Conservation (phyloP, 1,139 yeast genomes). For the Kodamaea alishanica region DNA sequence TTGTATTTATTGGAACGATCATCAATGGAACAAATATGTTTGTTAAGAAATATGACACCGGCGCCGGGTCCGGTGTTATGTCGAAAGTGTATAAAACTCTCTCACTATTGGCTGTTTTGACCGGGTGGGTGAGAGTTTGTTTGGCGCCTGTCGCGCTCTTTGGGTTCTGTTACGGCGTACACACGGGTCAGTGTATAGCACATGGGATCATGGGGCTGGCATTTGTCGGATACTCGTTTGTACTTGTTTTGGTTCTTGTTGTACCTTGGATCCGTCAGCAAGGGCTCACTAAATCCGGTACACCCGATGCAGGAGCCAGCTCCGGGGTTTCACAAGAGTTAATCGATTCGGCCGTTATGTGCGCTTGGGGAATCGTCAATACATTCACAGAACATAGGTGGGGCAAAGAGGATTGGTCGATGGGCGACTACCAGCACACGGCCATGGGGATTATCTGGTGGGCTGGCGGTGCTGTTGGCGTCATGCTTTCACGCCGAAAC, state of each 20-base stretch:
- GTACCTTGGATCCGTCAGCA: constrained; percentile 61
- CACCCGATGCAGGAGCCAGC: constrained; percentile 22
- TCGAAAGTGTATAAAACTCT: constrained; percentile 40
- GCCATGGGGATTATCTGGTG: constrained; percentile 97
- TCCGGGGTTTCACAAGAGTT: constrained; percentile 71
- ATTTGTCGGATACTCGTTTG: constrained; percentile 73
- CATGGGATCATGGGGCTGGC: constrained; percentile 97
- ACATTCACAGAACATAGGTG: constrained; percentile 95
- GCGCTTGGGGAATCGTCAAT: constrained; percentile 87
- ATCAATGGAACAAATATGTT: constrained; percentile 51
- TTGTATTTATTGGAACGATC: constrained; percentile 52
- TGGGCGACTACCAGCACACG: constrained; percentile 91
- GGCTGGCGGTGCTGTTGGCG: constrained; percentile 86
- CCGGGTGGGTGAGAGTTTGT: constrained; percentile 70
- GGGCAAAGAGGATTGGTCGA: constrained; percentile 84
- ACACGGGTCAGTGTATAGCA: constrained; percentile 89
- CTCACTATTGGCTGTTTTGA: constrained; percentile 44
- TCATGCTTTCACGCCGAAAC: constrained; percentile 65
- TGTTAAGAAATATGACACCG: constrained; percentile 26
- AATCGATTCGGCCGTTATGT: constrained; percentile 76
- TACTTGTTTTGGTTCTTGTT: constrained; percentile 62
- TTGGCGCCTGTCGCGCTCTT: constrained; percentile 80
- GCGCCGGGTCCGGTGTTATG: constrained; percentile 10
- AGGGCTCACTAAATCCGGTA: constrained; percentile 10
- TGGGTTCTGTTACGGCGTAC: constrained; percentile 72